Conservation (phyloP, 331 rosid genomes). For the Spiraea crenata region DNA sequence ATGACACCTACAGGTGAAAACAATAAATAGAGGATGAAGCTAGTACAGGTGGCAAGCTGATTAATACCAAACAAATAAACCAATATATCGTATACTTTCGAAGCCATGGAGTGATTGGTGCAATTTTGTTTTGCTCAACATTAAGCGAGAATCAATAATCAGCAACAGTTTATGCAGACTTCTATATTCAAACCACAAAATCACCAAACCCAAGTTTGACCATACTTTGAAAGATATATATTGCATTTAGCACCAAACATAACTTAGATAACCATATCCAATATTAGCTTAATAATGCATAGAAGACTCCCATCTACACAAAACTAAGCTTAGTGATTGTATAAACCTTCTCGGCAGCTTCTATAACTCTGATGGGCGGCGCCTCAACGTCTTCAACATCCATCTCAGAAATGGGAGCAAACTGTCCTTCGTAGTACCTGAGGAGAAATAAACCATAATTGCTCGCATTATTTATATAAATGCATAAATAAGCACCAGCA, state of each 20-base stretch:
- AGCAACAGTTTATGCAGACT: not conserved
- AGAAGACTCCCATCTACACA: not conserved
- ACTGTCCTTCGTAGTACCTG: constrained; percentile 94
- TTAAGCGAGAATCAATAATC: not conserved
- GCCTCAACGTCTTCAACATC: constrained; percentile 51
- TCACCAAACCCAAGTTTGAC: constrained; percentile 4
- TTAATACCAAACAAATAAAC: not conserved
- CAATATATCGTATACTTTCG: not conserved
- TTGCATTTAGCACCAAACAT: not conserved
- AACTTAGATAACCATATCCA: not conserved
- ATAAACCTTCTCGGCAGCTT: constrained; percentile 84
- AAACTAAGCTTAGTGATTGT: constrained; percentile 10
- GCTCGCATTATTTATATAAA: not conserved
- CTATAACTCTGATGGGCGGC: constrained; percentile 54
- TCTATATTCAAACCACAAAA: not conserved
- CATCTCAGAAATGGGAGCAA: constrained; percentile 71
- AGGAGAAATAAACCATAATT: constrained; percentile 3
- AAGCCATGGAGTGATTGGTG: not conserved
- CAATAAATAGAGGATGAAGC: not conserved
- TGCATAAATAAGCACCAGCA: not conserved
- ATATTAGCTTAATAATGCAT: not conserved
- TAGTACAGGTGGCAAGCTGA: not conserved
- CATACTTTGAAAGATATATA: not conserved
- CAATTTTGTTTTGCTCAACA: not conserved
- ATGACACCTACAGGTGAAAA: constrained; percentile 74